Conservation (phyloP, 176 grass and related monocot species). For the Hsuehochloa calcarea region DNA sequence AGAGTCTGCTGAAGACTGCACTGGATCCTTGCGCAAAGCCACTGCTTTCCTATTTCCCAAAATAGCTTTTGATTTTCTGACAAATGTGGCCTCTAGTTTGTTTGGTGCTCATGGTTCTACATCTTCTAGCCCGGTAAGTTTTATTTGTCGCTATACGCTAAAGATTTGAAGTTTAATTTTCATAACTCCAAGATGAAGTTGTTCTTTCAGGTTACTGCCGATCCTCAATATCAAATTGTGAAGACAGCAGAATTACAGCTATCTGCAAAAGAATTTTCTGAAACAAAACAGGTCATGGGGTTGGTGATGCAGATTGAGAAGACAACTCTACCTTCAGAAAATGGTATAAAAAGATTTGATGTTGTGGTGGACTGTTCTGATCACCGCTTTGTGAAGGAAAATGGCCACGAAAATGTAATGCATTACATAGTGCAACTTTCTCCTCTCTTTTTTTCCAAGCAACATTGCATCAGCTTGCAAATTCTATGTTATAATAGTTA, state of each 20-base stretch:
- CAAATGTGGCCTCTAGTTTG: slow-evolving; percentile 57
- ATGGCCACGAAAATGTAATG: slow-evolving; percentile 40
- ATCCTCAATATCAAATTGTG: slow-evolving; percentile 59
- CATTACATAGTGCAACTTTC: slow-evolving; percentile 11
- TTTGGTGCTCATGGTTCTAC: slow-evolving; percentile 50
- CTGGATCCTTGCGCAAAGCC: slow-evolving; percentile 50
- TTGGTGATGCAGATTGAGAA: slow-evolving; percentile 41
- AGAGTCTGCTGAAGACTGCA: slow-evolving; percentile 56
- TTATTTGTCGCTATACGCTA: not conserved
- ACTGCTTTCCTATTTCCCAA: slow-evolving; percentile 54
- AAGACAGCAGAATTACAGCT: slow-evolving; percentile 44
- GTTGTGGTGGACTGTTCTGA: slow-evolving; percentile 72
- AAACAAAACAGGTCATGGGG: slow-evolving; percentile 43
- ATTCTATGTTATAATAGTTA: slow-evolving; percentile 16
- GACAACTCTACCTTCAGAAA: slow-evolving; percentile 33
- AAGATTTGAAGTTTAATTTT: not conserved
- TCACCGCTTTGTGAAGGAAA: slow-evolving; percentile 74
- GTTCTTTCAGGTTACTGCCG: slow-evolving; percentile 49
- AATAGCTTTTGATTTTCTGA: slow-evolving; percentile 66
- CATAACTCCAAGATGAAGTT: slow-evolving; percentile 21
- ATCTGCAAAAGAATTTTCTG: slow-evolving; percentile 38
- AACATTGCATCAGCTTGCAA: not conserved
- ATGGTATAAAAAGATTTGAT: slow-evolving; percentile 69
- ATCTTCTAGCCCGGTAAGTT: slow-evolving; percentile 55
- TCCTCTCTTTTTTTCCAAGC: not conserved